Evolutionary conservation across 768 basidiomycete genomes (phyloP).

Genomic region (Collybiopsis luxurians): DNA sequence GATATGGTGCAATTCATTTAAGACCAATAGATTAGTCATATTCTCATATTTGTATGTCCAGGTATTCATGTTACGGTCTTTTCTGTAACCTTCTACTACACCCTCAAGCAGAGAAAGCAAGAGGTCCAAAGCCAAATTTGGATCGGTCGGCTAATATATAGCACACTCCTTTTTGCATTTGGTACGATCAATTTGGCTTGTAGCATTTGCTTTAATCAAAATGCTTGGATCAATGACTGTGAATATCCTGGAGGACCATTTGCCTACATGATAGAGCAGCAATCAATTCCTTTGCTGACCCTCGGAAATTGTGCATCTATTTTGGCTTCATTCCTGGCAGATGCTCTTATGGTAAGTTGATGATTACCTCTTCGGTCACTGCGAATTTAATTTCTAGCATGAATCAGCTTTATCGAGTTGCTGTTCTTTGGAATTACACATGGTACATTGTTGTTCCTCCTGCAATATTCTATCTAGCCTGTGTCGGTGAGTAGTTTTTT

Average conservation of each 20-base stretch:
- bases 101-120: neutral
- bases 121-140: neutral
- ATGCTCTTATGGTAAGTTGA: constrained; percentile 36
- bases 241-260: constrained; percentile 31
- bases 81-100: neutral
- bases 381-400: neutral
- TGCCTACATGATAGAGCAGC: constrained; percentile 26
- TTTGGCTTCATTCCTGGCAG: constrained; percentile 31
- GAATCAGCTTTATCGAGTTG: constrained; percentile 33
- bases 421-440: constrained; percentile 24
- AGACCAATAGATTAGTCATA: neutral
- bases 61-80: constrained; percentile 17
- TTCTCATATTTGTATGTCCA: neutral
- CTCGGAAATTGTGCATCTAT: constrained; percentile 21
- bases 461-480: constrained; percentile 16
- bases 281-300: constrained; percentile 20
- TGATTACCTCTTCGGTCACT: too few relatives aligned
- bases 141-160: constrained; percentile 9
- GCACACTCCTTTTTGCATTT: constrained; percentile 7
- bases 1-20: constrained; percentile 15
- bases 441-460: constrained; percentile 19
- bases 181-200: constrained; percentile 17
- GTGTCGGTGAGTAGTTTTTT: constrained; percentile 12
- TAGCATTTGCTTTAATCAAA: constrained; percentile 17
- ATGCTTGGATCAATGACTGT: constrained; percentile 30